Evolutionary conservation across 331 rosid genomes (phyloP), one percentile per base, ranked within the genome.

Genomic region (Rosa hybrid): DNA sequence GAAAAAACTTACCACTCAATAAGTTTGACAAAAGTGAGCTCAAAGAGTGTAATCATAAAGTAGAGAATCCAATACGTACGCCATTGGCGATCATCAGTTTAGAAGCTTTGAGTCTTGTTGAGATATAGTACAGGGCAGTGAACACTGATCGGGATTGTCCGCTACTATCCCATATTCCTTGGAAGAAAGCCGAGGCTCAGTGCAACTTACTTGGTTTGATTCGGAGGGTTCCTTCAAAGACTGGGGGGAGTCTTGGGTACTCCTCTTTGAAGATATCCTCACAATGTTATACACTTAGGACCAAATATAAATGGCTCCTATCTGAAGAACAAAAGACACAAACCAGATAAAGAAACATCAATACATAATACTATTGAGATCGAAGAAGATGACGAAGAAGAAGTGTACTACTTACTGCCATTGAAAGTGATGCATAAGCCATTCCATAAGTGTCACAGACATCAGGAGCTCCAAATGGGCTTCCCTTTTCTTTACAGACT

Each of bases 351-450:
- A 45, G 39, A 0, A 50, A 57, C 12, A 30, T 12, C 41, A 12
- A 30, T 30, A 30, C 34, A 30, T 30, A 30, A 30, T 6, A 18
- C 72, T 39, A 4, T 39, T 39, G 46, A 77, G 50, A 30, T 12
- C 12, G 16, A 39, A 70, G 23, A 30, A 18, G 51, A 46, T 12
- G n/a, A 3, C 25, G 73, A 68, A 64, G 25, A 51, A 20, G 63
- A 25, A 25, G 27, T 42, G 50, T 39, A 59, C 92, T 59, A 50
- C 90, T 59, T 51, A 90, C 98, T 30, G 98, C 98, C 97, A 92
- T 89, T 63, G 98, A 94, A 81, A 94, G 97, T 21, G 97, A 92
- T 86, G 88, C 92, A 84, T 94, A 94, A 73, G 93, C 93, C 93
- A 91, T 79, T 42, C 97, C 98, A 67, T 85, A 83, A 25, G 27